Evolutionary conservation across 2,329 filamentous ascomycete species (phyloP), one percentile per base, ranked within the genome.

Genomic region (Escovopsis sp.): DNA sequence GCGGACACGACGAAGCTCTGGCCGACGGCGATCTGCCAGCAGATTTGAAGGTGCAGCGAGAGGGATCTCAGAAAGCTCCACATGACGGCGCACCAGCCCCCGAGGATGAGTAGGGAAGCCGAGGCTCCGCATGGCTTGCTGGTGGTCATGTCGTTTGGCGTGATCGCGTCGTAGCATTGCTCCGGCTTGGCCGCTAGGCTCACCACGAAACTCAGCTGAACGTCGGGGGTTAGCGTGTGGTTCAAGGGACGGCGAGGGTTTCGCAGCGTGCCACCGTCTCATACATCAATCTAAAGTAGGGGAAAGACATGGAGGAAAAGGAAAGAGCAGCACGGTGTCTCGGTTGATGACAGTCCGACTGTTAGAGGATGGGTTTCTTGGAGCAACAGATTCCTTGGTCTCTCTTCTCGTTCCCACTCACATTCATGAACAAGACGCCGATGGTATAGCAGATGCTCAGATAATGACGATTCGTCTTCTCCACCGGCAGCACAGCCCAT

Each of bases 31-130:
- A 93, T 73, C 60, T 96, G 87, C 91, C 91, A 98, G 68, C 88
- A 95, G 49, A 98, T 95, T 61, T 96, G 91, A 26, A 98, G 77
- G 61, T 98, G 91, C 53, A 98, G 80, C 4, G 87, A 94, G 32
- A 96, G 65, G 0, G 89, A 84, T 48, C 91, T 79, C 46, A 95
- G 72, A 58, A 95, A 94, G 49, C 88, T 77, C 89, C 91, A 98
- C 61, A 94, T 79, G 30, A 86, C 77, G 38, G 80, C 84, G 28
- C 77, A 74, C 72, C 88, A 85, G 36, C 88, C 91, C 42, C 91
- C 91, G 28, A 88, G 75, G 40, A 96, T 73, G 40, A 98, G 66
- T 49, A 95, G 80, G 1, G 86, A 74, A 9, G 91, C 91, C 1
- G 88, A 94, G 46, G 87, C 82, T 5, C 87, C 91, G 58, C 91